Base-by-base conservation (phyloP, 768 basidiomycete genomes). In the Phaffia australis region DNA sequence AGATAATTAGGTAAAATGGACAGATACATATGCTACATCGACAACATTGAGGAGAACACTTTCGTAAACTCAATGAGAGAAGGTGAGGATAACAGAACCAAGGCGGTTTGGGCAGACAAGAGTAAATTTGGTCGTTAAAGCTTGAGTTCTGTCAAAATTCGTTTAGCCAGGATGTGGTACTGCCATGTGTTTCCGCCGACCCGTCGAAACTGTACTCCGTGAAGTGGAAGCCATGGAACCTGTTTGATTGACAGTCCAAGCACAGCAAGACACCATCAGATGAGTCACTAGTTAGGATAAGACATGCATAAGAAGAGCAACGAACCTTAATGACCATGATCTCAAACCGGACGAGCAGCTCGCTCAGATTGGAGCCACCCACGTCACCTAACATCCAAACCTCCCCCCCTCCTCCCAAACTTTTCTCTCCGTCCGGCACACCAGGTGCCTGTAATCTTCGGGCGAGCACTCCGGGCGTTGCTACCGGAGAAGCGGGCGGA, bases 281-380 rank as follows among this genome's bases (percentile, higher is more conserved):
- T 51, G 19, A 35, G 29, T 64, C 61, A 25, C n/a, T 54, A 9
- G n/a, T 9, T 2, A 64, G 21, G 51, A 29, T 4, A n/a, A 7
- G 51, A 23, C 50, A 70, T 50, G n/a, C 56, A 14, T 23, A n/a
- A 27, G 2, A 56, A 23, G 49, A 70, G 50, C 18, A 32, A 76
- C 85, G 21, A 70, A 93, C 92, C 83, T 97, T 97, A 75, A 99
- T 89, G 71, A 99, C 87, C 75, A 87, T 93, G 68, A 98, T 89
- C 77, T 99, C 94, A 76, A 98, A 99, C 69, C 90, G 83, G 15
- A 99, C 94, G 70, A 89, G 86, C 69, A 98, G 75, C 52, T 84
- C 84, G 75, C 85, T 89, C 65, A 84, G 49, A 23, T 55, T 50
- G 35, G 18, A 56, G 29, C 48, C 56, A n/a, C 70, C 72, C 3